These are phyloP conservation scores for Rhodotorula graminis DNA, from an alignment of 768 basidiomycete genomes.

Conservation along the genomic window DNA sequence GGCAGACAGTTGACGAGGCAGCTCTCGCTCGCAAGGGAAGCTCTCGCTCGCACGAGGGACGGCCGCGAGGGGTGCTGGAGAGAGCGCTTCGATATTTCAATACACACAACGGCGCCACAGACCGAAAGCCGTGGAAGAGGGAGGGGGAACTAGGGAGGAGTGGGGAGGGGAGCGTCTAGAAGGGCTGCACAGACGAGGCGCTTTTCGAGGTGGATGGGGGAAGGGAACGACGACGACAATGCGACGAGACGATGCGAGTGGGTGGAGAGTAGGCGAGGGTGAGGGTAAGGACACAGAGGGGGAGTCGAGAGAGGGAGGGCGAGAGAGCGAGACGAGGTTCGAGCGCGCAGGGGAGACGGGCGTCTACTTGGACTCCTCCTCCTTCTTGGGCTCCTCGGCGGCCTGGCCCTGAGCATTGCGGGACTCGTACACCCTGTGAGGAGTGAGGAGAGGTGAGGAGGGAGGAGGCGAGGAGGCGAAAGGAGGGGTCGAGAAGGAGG, in stretches of 20 bases:
- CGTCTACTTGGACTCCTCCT: conserved; percentile 15
- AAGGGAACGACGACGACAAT: conserved; percentile 8
- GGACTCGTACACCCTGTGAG: conserved; percentile 20
- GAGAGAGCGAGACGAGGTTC: too few species aligned
- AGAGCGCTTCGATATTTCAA: conserved; percentile 9
- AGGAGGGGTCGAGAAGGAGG: too few species aligned
- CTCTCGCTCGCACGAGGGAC: too few species aligned
- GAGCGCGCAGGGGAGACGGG: neutral
- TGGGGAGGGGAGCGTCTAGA: neutral
- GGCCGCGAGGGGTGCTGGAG: neutral
- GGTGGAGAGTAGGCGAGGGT: too few species aligned
- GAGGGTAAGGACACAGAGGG: too few species aligned
- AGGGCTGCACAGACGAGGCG: neutral
- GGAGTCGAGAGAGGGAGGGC: too few species aligned
- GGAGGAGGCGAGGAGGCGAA: neutral
- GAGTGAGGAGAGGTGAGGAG: too few species aligned
- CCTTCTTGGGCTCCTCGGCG: conserved; percentile 8
- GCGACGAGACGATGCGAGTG: too few species aligned
- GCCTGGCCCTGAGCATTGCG: neutral
- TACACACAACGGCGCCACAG: conserved; percentile 1
- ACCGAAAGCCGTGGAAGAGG: neutral
- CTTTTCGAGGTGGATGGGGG: neutral
- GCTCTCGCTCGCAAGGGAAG: too few species aligned
- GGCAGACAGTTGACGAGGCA: too few species aligned
- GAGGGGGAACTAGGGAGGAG: neutral